A percentile compares a stretch with the other conserved stretches of the same genome.
phyloP scores from a whole-genome alignment of 1,139 yeast genomes.

The Taphrina betulina region DNA sequence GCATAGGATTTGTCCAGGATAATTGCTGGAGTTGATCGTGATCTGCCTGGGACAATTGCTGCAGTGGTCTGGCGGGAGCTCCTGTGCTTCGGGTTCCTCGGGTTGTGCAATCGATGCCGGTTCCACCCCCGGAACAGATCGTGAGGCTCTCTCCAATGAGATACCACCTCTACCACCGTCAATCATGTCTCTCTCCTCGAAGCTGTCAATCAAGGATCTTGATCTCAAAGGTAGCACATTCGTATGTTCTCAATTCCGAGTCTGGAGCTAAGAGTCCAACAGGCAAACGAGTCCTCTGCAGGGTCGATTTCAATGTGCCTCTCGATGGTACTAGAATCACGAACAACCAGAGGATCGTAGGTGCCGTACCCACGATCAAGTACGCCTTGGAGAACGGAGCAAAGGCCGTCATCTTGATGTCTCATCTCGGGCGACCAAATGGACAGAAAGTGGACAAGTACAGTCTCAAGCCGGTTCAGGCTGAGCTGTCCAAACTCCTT shows the following conservation, averaged over 20 bases:
- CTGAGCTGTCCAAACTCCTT: constrained; percentile 74
- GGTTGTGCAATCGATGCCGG: too few species aligned
- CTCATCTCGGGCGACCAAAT: constrained; percentile 97
- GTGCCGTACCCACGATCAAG: constrained; percentile 94
- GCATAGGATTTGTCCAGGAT: too few species aligned
- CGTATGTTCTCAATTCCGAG: too few species aligned
- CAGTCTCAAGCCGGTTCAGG: constrained; percentile 88
- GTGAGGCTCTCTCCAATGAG: too few species aligned
- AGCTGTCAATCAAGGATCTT: constrained; percentile 87
- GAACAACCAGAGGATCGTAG: constrained; percentile 97
- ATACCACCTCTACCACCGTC: too few species aligned
- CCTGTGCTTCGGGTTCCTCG: too few species aligned
- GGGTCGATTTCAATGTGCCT: constrained; percentile 88
- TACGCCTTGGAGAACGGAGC: constrained; percentile 84
- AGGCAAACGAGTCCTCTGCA: constrained; percentile 86
- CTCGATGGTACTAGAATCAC: constrained; percentile 93
- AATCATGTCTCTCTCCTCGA: constrained; percentile 82
- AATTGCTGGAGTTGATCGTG: too few species aligned
- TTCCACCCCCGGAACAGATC: too few species aligned
- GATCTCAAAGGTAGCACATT: constrained; percentile 62
- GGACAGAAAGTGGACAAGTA: constrained; percentile 80
- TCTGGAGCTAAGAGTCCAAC: too few species aligned
- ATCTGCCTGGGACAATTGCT: too few species aligned
- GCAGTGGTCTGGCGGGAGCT: too few species aligned
- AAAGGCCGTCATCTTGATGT: constrained; percentile 83